Percentiles rank a stretch among this genome's conserved stretches.
Conservation (phyloP, 2,329 filamentous ascomycete genomes). For the Ceratocystis huliohia region DNA sequence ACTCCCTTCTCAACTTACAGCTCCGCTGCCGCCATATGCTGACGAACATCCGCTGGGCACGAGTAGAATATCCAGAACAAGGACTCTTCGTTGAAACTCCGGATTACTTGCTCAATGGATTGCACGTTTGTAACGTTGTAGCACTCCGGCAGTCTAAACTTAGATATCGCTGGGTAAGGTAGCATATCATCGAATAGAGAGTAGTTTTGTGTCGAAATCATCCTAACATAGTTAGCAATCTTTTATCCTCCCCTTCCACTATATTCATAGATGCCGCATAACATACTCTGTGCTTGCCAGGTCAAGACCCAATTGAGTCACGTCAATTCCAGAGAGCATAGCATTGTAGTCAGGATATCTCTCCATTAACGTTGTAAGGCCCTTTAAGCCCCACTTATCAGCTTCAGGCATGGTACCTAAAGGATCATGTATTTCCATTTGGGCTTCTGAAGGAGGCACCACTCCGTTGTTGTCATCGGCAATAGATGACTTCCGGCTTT, state of each 20-base stretch:
- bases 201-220: slow-evolving; percentile 47
- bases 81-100: slow-evolving; percentile 55
- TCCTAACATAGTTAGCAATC: slow-evolving; percentile 28
- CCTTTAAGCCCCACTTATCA: slow-evolving; percentile 54
- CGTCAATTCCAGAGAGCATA: slow-evolving; percentile 47
- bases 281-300: slow-evolving; percentile 45
- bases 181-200: slow-evolving; percentile 49
- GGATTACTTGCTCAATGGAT: slow-evolving; percentile 51
- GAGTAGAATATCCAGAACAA: slow-evolving; percentile 60
- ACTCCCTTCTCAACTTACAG: slow-evolving; percentile 36
- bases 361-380: slow-evolving; percentile 49
- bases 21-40: slow-evolving; percentile 50
- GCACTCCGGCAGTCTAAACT: slow-evolving; percentile 50
- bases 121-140: slow-evolving; percentile 56
- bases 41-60: slow-evolving; percentile 49
- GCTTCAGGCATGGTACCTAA: slow-evolving; percentile 47
- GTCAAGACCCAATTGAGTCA: slow-evolving; percentile 44
- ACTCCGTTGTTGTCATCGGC: slow-evolving; percentile 31
- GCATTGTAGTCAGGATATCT: slow-evolving; percentile 51
- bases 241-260: slow-evolving; percentile 21
- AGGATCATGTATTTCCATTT: slow-evolving; percentile 40
- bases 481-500: slow-evolving; percentile 28
- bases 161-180: slow-evolving; percentile 44
- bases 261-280: not conserved
- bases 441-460: slow-evolving; percentile 24